Evolutionary conservation across 2,329 filamentous ascomycete species (phyloP), one percentile per base, ranked within the genome.

Genomic region (Sporothrix globosa): DNA sequence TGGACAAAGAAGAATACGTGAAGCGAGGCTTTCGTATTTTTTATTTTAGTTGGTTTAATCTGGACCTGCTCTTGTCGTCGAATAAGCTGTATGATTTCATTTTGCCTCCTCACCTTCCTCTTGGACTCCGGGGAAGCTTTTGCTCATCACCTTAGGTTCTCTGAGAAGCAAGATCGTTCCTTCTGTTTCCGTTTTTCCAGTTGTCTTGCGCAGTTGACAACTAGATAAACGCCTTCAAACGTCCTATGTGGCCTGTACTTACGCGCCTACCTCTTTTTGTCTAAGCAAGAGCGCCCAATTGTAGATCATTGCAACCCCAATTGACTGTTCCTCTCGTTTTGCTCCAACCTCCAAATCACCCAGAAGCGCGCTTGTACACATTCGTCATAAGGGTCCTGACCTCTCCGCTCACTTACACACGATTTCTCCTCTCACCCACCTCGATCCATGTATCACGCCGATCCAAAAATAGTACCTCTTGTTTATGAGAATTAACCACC

Each of bases 121-220:
- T 39, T n/a, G n/a, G 24, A 63, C 58, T 63, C 58, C 39, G 39
- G 34, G 56, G 58, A 34, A 50, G 61, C 61, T 50, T 50, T 65
- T 44, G 48, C 30, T 19, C 17, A 14, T 39, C 21, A 13, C 17
- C 34, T 24, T 27, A 19, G n/a, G 19, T 13, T 30, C 17, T 30
- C 10, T 58, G 30, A 34, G 30, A 34, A 13, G 56, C n/a, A 24
- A 19, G 39, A 39, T 44, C 56, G 56, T 60, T 11, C 56, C 56
- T 44, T 44, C 39, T 41, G 41, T 10, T 46, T 46, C 27, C 39
- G 6, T 61, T 27, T 46, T 63, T 46, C 21, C 39, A 27, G 39
- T 27, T 30, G 58, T 46, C 58, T 46, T 10, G 46, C 21, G 39
- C 39, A 46, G 19, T 27, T 63, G 21, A 10, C 58, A 63, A 63